phyloP scores from a whole-genome alignment of 2,329 filamentous ascomycete genomes.

The Periconia sp. region DNA sequence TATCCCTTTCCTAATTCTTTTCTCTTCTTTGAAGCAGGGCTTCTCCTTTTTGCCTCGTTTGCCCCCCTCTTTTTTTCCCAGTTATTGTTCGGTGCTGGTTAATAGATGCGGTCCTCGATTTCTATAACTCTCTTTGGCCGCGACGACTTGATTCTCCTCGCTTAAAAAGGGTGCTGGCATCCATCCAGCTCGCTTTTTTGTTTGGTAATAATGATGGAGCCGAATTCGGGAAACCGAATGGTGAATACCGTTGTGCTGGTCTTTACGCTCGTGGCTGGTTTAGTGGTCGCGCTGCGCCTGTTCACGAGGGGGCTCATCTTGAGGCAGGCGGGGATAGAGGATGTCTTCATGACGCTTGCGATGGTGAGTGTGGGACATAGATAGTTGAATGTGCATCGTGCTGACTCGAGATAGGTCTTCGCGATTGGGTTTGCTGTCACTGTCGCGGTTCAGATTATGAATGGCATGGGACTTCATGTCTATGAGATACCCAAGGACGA shows the following conservation, averaged over 20 bases:
- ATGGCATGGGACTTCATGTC: conserved; percentile 33
- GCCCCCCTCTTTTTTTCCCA: neutral
- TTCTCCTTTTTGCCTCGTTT: neutral
- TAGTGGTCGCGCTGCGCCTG: conserved; percentile 32
- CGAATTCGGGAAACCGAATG: conserved; percentile 9
- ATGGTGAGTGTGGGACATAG: conserved; percentile 25
- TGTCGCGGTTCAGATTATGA: conserved; percentile 30
- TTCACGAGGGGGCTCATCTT: conserved; percentile 31
- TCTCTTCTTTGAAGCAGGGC: neutral
- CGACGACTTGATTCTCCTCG: neutral
- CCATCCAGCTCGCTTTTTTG: conserved; percentile 6
- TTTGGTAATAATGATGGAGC: conserved; percentile 15
- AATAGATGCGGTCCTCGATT: neutral
- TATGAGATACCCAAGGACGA: conserved; percentile 12
- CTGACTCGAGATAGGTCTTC: conserved; percentile 14
- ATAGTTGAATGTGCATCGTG: neutral
- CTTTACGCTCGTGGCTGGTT: conserved; percentile 34
- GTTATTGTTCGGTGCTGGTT: neutral
- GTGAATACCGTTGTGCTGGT: conserved; percentile 33
- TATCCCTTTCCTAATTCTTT: neutral
- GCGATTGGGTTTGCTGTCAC: conserved; percentile 31
- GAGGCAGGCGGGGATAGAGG: conserved; percentile 28
- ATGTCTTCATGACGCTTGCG: conserved; percentile 32
- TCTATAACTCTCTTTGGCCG: neutral
- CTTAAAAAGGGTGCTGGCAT: conserved; percentile 1